Evolutionary conservation across 108 stramenopile genomes (phyloP).

Genomic region (Licmophora abbreviata): DNA sequence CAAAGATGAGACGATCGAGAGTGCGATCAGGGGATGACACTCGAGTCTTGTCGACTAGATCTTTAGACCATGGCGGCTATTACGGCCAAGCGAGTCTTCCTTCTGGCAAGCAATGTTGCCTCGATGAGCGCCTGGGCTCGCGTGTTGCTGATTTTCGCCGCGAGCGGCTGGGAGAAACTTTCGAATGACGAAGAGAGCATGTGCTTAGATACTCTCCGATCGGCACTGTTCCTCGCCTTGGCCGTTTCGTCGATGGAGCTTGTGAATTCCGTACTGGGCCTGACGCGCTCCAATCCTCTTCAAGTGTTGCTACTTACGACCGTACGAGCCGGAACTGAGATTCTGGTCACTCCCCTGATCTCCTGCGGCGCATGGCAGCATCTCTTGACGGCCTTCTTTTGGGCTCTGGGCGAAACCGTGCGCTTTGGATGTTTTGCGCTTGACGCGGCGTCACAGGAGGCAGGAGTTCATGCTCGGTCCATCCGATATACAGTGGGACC

Average conservation of each 20-base stretch:
- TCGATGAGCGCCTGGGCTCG: neutral
- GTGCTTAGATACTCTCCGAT: neutral
- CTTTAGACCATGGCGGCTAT: too few species aligned
- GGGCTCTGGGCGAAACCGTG: constrained; percentile 32
- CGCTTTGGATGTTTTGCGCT: constrained; percentile 39
- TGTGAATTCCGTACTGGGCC: constrained; percentile 18
- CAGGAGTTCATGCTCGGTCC: constrained; percentile 4
- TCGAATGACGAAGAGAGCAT: neutral
- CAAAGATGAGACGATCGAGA: too few species aligned
- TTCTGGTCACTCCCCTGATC: constrained; percentile 26
- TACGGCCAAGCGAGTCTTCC: neutral
- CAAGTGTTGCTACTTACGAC: constrained; percentile 27
- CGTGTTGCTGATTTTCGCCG: neutral
- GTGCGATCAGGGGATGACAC: too few species aligned
- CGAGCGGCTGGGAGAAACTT: neutral
- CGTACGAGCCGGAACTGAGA: constrained; percentile 25
- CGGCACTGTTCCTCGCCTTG: constrained; percentile 15
- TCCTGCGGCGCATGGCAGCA: constrained; percentile 18
- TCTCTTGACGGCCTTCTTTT: constrained; percentile 21
- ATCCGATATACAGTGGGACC: constrained; percentile 38
- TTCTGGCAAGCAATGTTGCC: neutral
- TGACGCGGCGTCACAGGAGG: constrained; percentile 6
- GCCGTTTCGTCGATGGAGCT: constrained; percentile 23
- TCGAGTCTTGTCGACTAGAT: too few species aligned
- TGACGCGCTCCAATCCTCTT: constrained; percentile 20